Evolutionary conservation across 1,139 yeast genomes (phyloP), one percentile per base, ranked within the genome.

Genomic region (Candida sp.): DNA sequence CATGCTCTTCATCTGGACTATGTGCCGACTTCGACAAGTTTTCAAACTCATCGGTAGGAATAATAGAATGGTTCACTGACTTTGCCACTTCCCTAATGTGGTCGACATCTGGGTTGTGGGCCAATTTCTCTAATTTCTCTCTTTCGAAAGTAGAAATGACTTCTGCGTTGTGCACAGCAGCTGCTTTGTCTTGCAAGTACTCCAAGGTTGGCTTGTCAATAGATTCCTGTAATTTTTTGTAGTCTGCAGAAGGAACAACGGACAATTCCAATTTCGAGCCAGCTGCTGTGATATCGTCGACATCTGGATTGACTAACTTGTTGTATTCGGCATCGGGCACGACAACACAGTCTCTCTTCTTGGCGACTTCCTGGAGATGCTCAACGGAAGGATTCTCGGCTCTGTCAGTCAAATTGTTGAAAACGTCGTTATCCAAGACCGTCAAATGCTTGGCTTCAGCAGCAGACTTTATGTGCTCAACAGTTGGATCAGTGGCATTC

Each of bases 151-250:
- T 58, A 1, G 61, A 47, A 46, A 78, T 38, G 3, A 79, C 52
- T 7, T 59, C 58, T 35, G 67, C 60, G 2, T 46, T 7, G 27
- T 33, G 32, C 9, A 25, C 5, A 12, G 53, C 58, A 12, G 54
- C 57, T 0, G 82, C 80, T 46, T 68, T 67, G 2, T 59, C 60
- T 12, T 56, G 57, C n/a, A 81, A 57, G 48, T 72, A 71, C 5
- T 72, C 67, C 28, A 63, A 46, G 3, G 63, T 46, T 4, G 79
- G 74, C 17, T 40, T 42, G 3, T 63, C 62, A 2, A 64, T 39
- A 27, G 44, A 53, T 3, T 55, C 37, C 3, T 56, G 45, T 56
- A 70, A 53, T 32, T 54, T 52, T 3, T 63, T 57, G 49, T 59
- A 60, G 39, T 67, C 63, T 37, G 60, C 58, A 5, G 55, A 54